Base-by-base conservation (phyloP, 495 filamentous ascomycete genomes). In the Cudoniella acicularis region DNA sequence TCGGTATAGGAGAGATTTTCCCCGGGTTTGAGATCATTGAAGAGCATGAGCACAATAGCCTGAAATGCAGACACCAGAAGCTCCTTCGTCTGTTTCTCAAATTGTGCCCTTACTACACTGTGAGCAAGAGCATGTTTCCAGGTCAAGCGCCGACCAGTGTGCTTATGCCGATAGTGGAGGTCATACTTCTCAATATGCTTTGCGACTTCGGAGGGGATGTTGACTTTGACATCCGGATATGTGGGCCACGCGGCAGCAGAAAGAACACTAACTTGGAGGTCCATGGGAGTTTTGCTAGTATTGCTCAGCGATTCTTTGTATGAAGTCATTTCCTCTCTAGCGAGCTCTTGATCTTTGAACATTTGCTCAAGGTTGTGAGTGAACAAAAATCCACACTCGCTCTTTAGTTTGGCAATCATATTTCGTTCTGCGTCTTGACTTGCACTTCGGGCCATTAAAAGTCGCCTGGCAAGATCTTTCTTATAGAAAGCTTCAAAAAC, bases 401-500 rank as follows among this genome's bases (percentile, higher is more conserved):
- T 91, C 76, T 92, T 96, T 54, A 99, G 75, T 62, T 92, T 87
- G 23, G 88, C 72, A 24, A 98, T 79, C 95, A 98, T 99, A 74
- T 87, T 95, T 59, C 91, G 83, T 73, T 99, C 94, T 0, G 94
- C 93, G 74, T 98, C 95, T 18, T 90, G 87, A 66, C 90, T 96
- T 10, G 94, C 94, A 68, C 91, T 96, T 59, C 92, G 83, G 26
- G 85, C 87, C 87, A 98, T 89, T 42, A 99, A 77, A 21, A 99
- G 76, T 24, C 94, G 83, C 8, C 90, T 82, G 1, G 95, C 92
- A 49, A 99, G 84, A 67, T 96, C 93, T 58, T 90, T 94, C 78
- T 98, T 98, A 79, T 99, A 99, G 66, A 99, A 98, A 3, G 92
- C 94, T 65, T 98, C 94, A 64, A 99, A 99, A 0, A 96, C 91